Base-by-base conservation (phyloP, 2,329 filamentous ascomycete genomes). In the Cordyceps cateniannulata region DNA sequence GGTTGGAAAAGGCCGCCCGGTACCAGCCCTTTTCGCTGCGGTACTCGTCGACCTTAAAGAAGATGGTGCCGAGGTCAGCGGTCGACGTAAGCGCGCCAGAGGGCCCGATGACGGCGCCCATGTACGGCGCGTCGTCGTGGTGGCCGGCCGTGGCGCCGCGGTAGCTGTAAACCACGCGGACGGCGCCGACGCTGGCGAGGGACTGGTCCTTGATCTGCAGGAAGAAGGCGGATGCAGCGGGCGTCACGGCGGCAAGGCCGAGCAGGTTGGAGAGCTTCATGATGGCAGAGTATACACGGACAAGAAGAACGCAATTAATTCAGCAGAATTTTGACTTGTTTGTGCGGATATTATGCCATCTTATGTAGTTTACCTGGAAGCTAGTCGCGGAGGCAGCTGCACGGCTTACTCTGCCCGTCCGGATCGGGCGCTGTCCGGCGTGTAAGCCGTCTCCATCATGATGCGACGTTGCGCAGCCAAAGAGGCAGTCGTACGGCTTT, bases 1-100 rank as follows among this genome's bases (percentile, higher is more conserved):
- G 44, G 25, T 48, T 45, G 10, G 59, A 55, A 54, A 61, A 61
- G 27, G 50, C 59, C 32, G 59, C 51, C n/a, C 45, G 40, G 40
- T 53, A 61, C 59, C 59, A 61, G 25, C 59, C 59, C 51, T 61
- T 48, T 40, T 57, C 54, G 29, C 22, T 57, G 27, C 32, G 59
- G 42, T 47, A 45, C 38, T 61, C 59, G 29, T 61, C 59, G 20
- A 48, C 51, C 25, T 53, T 61, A 24, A 61, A 61, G 59, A 29
- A 61, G 9, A 61, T 52, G n/a, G 42, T 55, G 25, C 59, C 59
- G 3, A 61, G 51, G 51, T 61, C 59, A 20, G 59, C 59, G 7
- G 59, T 61, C n/a, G 59, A 61, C 22, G 42, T 48, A 14, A 61
- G 51, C 6, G 24, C 44, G 27, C 59, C 59, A 1, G 59, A 49